Evolutionary conservation across 306 rosid genomes (phyloP).

Genomic region (Geum urbanum): DNA sequence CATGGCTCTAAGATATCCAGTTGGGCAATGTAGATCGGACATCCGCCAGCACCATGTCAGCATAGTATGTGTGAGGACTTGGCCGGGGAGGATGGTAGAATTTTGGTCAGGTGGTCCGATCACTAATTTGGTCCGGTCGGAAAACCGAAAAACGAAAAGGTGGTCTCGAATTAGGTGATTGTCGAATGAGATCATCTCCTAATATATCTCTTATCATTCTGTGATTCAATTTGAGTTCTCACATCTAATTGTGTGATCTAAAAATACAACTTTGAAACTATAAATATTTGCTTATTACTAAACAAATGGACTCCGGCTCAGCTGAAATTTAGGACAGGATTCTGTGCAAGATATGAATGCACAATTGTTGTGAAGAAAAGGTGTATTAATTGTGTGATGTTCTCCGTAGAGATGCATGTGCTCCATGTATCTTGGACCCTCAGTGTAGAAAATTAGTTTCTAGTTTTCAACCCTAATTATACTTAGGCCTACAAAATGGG

Average conservation of each 20-base stretch:
- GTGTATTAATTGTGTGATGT: not conserved
- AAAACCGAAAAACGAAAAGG: too few species aligned
- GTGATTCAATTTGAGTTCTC: too few species aligned
- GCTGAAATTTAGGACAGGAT: slow-evolving; percentile 30
- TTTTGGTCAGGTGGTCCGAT: too few species aligned
- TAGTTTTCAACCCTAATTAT: not conserved
- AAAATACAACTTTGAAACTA: not conserved
- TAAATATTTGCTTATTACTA: not conserved
- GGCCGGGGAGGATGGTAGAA: too few species aligned
- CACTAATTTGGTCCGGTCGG: too few species aligned
- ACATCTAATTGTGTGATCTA: not conserved
- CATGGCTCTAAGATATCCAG: not conserved
- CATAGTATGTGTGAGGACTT: too few species aligned
- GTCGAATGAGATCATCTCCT: too few species aligned
- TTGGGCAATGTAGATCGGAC: not conserved
- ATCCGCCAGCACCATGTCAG: not conserved
- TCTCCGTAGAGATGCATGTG: not conserved
- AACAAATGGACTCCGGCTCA: not conserved
- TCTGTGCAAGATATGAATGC: slow-evolving; percentile 37
- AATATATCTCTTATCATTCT: too few species aligned
- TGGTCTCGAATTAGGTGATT: too few species aligned
- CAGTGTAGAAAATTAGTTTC: not conserved
- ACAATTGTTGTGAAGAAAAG: slow-evolving; percentile 24
- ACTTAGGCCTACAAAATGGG: slow-evolving; percentile 19
- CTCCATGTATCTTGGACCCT: not conserved